Evolutionary conservation across 345 rosid genomes (phyloP), one percentile per base, ranked within the genome.

Genomic region (Sonneratia alba): DNA sequence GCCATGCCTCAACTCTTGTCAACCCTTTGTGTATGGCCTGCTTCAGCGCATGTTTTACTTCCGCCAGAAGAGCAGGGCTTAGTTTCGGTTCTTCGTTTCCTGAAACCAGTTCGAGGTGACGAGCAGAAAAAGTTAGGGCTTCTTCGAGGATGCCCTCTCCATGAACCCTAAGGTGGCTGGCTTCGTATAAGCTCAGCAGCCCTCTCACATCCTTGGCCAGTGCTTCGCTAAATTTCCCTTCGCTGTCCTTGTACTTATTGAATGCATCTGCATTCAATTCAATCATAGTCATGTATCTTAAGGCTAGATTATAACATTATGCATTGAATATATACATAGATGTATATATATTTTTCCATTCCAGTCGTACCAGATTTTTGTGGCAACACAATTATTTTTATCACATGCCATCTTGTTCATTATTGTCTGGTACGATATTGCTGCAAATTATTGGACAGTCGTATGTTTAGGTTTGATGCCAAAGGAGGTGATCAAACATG

Each of bases 151-250:
- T 66, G 7, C 40, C 34, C 19, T 80, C 85, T 3, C 76, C 74
- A 10, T 34, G 77, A 22, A 72, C 27, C 34, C 63, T 34, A 2
- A 79, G 15, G 56, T 67, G 51, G 32, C 81, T 57, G 24, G 83
- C 84, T 47, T 47, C 82, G 24, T 45, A 77, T 27, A 84, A 57
- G 36, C 77, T 66, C 27, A 83, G 21, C 36, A 83, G 55, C 2
- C 78, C 84, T 22, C 56, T 14, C 9, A 75, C 45, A 7, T 83
- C 69, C 0, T 43, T 42, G 2, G 21, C 38, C 0, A 79, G 10
- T 9, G 62, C 36, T 74, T 61, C 47, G 64, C 71, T 70, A 36
- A 84, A 81, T 12, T 71, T 71, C 5, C 81, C 84, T 24, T 63
- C 22, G 0, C 5, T 36, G 27, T 75, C 78, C 78, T 64, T 79